A percentile compares a stretch with the other conserved stretches of the same genome.
These are phyloP conservation scores for Floccularia luteovirens DNA, from an alignment of 768 basidiomycete genomes.

Conservation along the genomic window DNA sequence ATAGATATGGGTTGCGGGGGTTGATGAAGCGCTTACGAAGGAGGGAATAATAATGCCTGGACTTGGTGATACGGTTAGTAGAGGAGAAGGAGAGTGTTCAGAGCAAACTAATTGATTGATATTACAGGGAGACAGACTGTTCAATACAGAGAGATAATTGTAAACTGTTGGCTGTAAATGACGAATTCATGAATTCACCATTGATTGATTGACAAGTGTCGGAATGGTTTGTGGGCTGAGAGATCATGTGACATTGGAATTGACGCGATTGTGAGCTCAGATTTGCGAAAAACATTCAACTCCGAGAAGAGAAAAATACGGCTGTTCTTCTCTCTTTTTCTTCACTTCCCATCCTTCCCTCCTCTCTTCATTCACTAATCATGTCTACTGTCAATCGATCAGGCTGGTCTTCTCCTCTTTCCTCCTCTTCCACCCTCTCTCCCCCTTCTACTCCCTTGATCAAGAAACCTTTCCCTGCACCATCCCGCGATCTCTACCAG, in stretches of 20 bases:
- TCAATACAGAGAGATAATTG: constrained; percentile 55
- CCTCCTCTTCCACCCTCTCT: constrained; percentile 30
- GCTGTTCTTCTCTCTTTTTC: background rate
- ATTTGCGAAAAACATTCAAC: constrained; percentile 15
- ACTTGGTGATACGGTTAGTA: constrained; percentile 79
- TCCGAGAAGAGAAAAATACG: background rate
- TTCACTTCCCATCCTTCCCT: background rate
- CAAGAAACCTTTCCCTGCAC: constrained; percentile 5
- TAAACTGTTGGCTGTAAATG: background rate
- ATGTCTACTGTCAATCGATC: constrained; percentile 10
- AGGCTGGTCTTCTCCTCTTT: constrained; percentile 31
- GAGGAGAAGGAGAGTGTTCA: background rate
- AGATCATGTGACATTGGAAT: constrained; percentile 15
- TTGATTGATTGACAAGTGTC: background rate
- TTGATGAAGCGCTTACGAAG: constrained; percentile 64
- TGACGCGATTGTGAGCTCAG: constrained; percentile 37
- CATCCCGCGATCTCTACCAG: constrained; percentile 22
- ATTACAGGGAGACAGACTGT: constrained; percentile 77
- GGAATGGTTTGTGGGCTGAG: background rate
- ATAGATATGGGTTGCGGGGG: constrained; percentile 82
- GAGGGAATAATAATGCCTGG: constrained; percentile 87
- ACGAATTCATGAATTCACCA: background rate
- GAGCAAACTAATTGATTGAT: background rate
- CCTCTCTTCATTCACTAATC: background rate
- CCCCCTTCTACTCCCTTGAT: constrained; percentile 1